Conservation (phyloP, 192 early-diverging fungal genomes). For the Tieghemiomyces parasiticus region DNA sequence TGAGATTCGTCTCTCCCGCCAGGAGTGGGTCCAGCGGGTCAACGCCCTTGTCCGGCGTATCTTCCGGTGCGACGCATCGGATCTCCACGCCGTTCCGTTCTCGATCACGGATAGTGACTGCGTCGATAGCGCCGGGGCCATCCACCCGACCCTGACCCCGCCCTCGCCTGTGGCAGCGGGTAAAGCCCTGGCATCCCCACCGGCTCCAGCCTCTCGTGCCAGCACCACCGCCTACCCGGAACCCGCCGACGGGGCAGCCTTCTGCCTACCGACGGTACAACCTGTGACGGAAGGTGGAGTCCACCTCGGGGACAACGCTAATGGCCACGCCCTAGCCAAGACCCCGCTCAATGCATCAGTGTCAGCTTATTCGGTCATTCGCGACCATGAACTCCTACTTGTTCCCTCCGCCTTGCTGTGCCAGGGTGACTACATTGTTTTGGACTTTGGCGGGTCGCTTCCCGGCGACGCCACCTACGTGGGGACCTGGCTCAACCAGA, state of each 20-base stretch:
- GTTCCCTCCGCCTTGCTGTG: constrained; percentile 6
- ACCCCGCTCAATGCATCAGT: constrained; percentile 2
- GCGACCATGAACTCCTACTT: neutral
- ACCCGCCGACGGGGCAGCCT: neutral
- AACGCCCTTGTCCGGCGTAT: constrained; percentile 36
- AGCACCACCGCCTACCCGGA: neutral
- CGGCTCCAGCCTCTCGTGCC: neutral
- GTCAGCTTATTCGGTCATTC: constrained; percentile 8
- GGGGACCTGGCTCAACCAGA: neutral
- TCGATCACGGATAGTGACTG: neutral
- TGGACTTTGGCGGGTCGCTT: constrained; percentile 1
- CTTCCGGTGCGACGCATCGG: neutral
- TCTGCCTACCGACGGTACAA: neutral
- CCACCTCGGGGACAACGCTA: neutral
- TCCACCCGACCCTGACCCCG: neutral
- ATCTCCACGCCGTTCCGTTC: neutral
- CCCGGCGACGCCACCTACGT: constrained; percentile 10
- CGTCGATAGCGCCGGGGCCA: constrained; percentile 1
- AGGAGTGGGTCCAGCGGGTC: constrained; percentile 49
- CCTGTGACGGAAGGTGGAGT: neutral
- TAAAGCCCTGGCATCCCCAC: neutral
- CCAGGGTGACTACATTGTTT: neutral
- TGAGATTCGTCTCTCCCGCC: constrained; percentile 34
- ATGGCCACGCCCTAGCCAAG: constrained; percentile 2
- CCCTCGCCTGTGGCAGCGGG: neutral